Conservation (phyloP, 1,139 yeast genomes). For the Saccharomyces hybrid region DNA sequence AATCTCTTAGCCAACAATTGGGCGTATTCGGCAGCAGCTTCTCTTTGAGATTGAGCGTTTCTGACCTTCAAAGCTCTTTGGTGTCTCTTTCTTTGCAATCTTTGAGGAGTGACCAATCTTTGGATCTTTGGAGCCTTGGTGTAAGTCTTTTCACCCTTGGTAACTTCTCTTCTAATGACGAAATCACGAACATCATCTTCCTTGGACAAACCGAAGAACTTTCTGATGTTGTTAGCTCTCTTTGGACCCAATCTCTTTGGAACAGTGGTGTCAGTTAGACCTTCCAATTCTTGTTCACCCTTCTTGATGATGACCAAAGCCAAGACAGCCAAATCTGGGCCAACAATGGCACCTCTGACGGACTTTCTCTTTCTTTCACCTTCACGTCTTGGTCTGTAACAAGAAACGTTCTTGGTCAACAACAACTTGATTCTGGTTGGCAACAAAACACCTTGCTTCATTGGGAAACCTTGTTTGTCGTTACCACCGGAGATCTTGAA, state of each 20-base stretch:
- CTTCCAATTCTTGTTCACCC: conserved; percentile 93
- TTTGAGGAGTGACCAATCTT: conserved; percentile 98
- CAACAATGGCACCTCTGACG: conserved; percentile 99
- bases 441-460: conserved; percentile 99
- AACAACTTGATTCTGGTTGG: conserved; percentile 99
- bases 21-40: conserved; percentile 99
- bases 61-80: conserved; percentile 87
- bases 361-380: conserved; percentile 99
- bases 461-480: conserved; percentile 99
- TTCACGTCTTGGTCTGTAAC: conserved; percentile 99
- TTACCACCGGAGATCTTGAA: conserved; percentile 99
- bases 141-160: conserved; percentile 97
- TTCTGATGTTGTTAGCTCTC: conserved; percentile 99
- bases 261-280: conserved; percentile 87
- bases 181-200: conserved; percentile 92
- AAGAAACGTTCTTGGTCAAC: conserved; percentile 89
- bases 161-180: conserved; percentile 97
- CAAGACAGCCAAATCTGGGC: conserved; percentile 92
- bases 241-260: conserved; percentile 99
- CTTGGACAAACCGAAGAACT: conserved; percentile 97
- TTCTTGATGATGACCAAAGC: conserved; percentile 92
- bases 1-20: conserved; percentile 97
- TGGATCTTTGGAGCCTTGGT: conserved; percentile 99
- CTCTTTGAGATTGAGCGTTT: conserved; percentile 98
- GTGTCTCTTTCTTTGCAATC: conserved; percentile 98